These are phyloP conservation scores for Sanghuangporus baumii DNA, from an alignment of 1,284 basidiomycete genomes.

Conservation along the genomic window DNA sequence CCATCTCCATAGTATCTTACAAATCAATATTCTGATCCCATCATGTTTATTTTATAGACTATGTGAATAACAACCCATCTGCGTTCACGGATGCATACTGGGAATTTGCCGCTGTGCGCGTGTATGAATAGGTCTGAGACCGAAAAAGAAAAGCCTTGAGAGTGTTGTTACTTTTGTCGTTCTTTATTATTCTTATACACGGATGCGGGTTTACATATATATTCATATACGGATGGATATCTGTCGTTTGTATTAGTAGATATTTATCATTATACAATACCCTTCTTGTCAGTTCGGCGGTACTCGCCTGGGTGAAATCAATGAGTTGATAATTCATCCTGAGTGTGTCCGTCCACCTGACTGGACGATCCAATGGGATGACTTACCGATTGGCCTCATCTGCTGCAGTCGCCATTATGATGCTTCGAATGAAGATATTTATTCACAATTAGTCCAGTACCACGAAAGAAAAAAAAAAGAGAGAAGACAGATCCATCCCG, in stretches of 20 bases:
- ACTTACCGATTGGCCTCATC: too few species aligned
- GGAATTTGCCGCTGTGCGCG: conserved; percentile 46
- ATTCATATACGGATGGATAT: too few species aligned
- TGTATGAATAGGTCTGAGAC: conserved; percentile 25
- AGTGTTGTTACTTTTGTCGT: neutral
- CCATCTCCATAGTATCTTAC: neutral
- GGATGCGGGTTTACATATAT: neutral
- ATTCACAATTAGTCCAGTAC: too few species aligned
- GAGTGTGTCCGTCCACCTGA: too few species aligned
- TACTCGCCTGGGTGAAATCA: too few species aligned
- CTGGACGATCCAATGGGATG: too few species aligned
- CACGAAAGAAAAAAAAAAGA: too few species aligned
- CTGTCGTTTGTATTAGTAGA: neutral
- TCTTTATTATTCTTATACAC: neutral
- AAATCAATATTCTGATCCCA: neutral
- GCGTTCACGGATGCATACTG: conserved; percentile 66
- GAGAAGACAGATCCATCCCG: too few species aligned
- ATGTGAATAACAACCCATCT: conserved; percentile 28
- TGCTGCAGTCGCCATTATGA: too few species aligned
- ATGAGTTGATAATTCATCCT: too few species aligned
- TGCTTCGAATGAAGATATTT: too few species aligned
- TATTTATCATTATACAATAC: neutral
- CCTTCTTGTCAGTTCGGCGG: neutral
- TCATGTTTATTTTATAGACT: conserved; percentile 10
- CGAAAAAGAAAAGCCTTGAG: neutral